Base-by-base conservation (phyloP, 179 eudicot genomes). In the Silene noctiflora region DNA sequence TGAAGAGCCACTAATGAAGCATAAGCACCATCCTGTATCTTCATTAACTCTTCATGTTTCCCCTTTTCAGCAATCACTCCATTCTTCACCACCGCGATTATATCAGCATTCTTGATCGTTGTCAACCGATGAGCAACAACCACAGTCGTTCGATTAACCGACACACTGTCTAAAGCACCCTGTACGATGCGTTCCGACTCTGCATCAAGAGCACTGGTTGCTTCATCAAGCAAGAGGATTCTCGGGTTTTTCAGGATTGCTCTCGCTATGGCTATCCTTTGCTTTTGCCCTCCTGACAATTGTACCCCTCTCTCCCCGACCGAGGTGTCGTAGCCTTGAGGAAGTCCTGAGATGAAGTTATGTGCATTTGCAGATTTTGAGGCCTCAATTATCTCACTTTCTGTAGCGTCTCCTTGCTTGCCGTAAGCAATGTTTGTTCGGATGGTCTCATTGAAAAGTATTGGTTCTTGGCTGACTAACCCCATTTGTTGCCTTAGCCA, bases 401-500 rank as follows among this genome's bases (percentile, higher is more conserved):
- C 88, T 1, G 76, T 83, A 3, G 81, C 78, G 0, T 79, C 78
- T 25, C 85, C 86, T 77, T 86, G 85, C 75, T 86, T 86, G 24
- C 88, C 88, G 2, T 83, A 86, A 3, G 86, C 85, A 64, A 86
- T 86, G 83, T 86, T 83, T 58, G 83, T 67, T n/a, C 83, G 81
- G 67, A 86, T 86, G 6, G 83, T 81, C 63, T 83, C 83, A 65
- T 83, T 86, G 82, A 86, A 86, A 14, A 86, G 86, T 12, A 86
- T 60, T 1, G 88, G 88, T 63, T 86, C 88, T 77, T 86, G 88
- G 85, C 88, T 79, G 12, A 86, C 86, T 53, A 81, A 33, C 3
- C 88, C 88, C 84, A 86, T 83, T 60, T 86, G 86, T 63, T 77
- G 79, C 55, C 88, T 83, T 55, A 86, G 78, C 88, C 88, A 86